Base-by-base conservation (phyloP, 2,329 filamentous ascomycete genomes). In the Clarireedia paspali region DNA sequence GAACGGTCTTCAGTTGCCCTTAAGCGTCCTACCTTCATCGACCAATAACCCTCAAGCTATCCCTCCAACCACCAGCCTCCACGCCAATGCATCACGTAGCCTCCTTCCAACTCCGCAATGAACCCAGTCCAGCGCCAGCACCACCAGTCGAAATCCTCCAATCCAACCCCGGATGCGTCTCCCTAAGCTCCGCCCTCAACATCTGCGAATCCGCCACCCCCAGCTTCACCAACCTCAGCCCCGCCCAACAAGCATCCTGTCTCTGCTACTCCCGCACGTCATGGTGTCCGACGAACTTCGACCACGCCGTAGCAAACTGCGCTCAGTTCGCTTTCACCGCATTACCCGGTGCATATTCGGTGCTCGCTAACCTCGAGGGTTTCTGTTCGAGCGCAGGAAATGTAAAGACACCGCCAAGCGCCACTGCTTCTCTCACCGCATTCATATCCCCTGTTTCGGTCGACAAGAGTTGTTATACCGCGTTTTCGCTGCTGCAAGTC, bases 241-340 rank as follows among this genome's bases (percentile, higher is more conserved):
- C 62, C 6, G 50, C 62, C 9, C 45, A 53, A 15, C 65, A 67
- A 56, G 65, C 65, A 15, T 50, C 58, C 30, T 67, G 65, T 56
- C 61, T 67, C n/a, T 67, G 65, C 47, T 67, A 67, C 47, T 62
- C 61, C 2, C 58, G 56, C 6, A 60, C 59, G 2, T 20, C 47
- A 1, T 67, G 65, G 65, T 50, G 42, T 4, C 65, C 65, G 1
- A 47, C 50, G 5, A 26, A 63, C 6, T 63, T 67, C 49, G 65
- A 67, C 20, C 46, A 50, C 5, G 64, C 64, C 0, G 62, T 65
- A 2, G 55, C 57, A 9, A 58, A 51, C 2, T 67, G 65, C 38
- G 64, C 62, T 0, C 48, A 50, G 12, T 66, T 59, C 40, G 65
- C 64, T 2, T 53, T 39, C 0, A 61, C 57, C 0, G 61, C 59